These are phyloP conservation scores for Ramaria sp. DNA, from an alignment of 768 basidiomycete species.

Conservation along the genomic window DNA sequence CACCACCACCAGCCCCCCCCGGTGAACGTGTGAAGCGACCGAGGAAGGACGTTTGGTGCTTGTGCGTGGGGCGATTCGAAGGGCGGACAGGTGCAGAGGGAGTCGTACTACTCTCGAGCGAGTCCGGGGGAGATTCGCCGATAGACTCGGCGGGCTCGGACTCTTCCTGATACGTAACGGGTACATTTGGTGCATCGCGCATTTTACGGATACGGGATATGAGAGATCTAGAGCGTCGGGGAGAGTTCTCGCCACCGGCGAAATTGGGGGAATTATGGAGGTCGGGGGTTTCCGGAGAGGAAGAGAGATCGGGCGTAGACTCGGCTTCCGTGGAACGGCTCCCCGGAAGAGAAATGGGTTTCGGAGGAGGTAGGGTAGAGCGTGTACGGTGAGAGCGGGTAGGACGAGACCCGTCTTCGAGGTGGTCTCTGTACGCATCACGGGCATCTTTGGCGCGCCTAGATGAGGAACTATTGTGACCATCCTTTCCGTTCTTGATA, in stretches of 20 bases:
- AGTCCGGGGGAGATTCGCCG: constrained; percentile 32
- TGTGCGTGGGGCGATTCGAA: constrained; percentile 50
- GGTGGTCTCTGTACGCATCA: constrained; percentile 35
- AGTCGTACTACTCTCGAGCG: constrained; percentile 22
- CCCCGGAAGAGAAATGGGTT: constrained; percentile 70
- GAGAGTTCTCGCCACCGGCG: constrained; percentile 30
- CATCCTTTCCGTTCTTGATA: constrained; percentile 56
- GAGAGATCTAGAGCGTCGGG: constrained; percentile 70
- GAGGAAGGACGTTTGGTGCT: constrained; percentile 63
- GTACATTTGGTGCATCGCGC: constrained; percentile 78
- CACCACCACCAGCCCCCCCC: constrained; percentile 23
- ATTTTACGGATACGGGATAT: constrained; percentile 86
- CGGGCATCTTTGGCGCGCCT: constrained; percentile 38
- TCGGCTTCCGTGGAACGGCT: constrained; percentile 16
- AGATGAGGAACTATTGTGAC: constrained; percentile 25
- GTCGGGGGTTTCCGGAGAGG: constrained; percentile 23
- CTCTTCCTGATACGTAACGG: constrained; percentile 36
- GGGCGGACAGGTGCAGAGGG: constrained; percentile 2
- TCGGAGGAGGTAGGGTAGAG: constrained; percentile 60
- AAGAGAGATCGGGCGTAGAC: constrained; percentile 25
- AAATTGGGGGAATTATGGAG: neutral
- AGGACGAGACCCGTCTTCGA: constrained; percentile 28
- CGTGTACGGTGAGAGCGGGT: constrained; percentile 24
- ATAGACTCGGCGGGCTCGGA: constrained; percentile 29
- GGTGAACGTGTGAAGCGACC: constrained; percentile 48